Evolutionary conservation across 2,329 filamentous ascomycete genomes (phyloP), one percentile per base, ranked within the genome.

Genomic region (Phaeosphaeriaceae sp.): DNA sequence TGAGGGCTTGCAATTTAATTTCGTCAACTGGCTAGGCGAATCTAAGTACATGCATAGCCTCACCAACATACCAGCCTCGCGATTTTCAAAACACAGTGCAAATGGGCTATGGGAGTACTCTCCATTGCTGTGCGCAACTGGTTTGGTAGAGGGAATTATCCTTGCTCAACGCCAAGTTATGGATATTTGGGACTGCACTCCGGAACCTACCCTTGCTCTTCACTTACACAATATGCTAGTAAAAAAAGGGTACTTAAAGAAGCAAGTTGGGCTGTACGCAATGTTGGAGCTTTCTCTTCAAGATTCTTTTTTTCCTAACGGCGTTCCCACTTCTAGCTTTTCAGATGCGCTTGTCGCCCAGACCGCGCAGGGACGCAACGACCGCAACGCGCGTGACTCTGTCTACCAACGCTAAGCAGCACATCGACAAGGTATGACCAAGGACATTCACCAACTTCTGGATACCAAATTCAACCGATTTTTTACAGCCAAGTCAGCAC

Each of bases 171-270:
- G 56, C 2, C 40, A 63, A 7, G 56, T 61, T 21, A 64, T 79
- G 51, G 3, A 51, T 0, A 6, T 81, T 0, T 78, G 74, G 73
- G 77, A 80, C 8, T 46, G 37, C 3, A 60, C 77, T 0, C 68
- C 67, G 0, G 78, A 81, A 35, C 65, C 75, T 1, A 60, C 74
- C 0, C 52, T 75, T 17, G 36, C 77, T 3, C 47, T 81, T 1
- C 79, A 81, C 50, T 61, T 81, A 5, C 74, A 81, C 64, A 79
- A 80, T 58, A 77, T 80, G 73, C 70, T 81, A 2, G 69, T 78
- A 0, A 56, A 76, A 37, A 76, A 70, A 37, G 72, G 72, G 0
- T 74, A 75, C 32, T 66, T 81, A n/a, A 50, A 42, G 2, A 20
- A 66, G 21, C 61, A 64, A 1, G 43, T 77, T 1, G 67, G 61